Evolutionary conservation across 768 basidiomycete species (phyloP).

Genomic region (Hortiboletus campestris): DNA sequence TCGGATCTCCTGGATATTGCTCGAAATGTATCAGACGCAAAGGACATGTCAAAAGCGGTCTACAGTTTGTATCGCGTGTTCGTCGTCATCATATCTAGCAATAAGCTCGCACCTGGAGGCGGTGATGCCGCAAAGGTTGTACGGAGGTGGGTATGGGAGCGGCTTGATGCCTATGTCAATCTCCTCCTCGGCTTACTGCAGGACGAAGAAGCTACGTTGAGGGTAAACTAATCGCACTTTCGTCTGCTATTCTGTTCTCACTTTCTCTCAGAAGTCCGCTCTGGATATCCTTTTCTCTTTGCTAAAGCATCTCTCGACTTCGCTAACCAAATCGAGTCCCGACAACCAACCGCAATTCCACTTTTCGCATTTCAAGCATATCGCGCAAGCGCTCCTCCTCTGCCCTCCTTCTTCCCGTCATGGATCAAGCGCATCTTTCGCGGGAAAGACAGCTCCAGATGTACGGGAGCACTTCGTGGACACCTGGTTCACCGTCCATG

Average conservation of each 20-base stretch:
- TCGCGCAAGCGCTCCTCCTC: slow-evolving; percentile 55
- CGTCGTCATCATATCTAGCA: slow-evolving; percentile 56
- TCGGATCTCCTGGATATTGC: slow-evolving; percentile 70
- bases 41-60: slow-evolving; percentile 67
- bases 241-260: slow-evolving; percentile 1
- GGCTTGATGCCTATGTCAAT: slow-evolving; percentile 66
- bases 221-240: slow-evolving; percentile 47
- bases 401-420: slow-evolving; percentile 52
- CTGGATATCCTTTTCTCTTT: slow-evolving; percentile 76
- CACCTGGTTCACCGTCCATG: slow-evolving; percentile 73
- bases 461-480: slow-evolving; percentile 63
- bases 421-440: slow-evolving; percentile 19
- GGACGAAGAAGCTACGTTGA: slow-evolving; percentile 71
- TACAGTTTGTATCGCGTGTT: slow-evolving; percentile 84
- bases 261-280: slow-evolving; percentile 53
- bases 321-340: slow-evolving; percentile 44
- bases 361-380: slow-evolving; percentile 62
- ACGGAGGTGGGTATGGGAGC: slow-evolving; percentile 77
- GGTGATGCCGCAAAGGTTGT: slow-evolving; percentile 59
- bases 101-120: slow-evolving; percentile 50
- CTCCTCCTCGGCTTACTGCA: slow-evolving; percentile 68
- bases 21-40: slow-evolving; percentile 45
- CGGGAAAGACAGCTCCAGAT: slow-evolving; percentile 50
- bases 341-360: slow-evolving; percentile 63
- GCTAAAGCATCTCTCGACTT: slow-evolving; percentile 73